phyloP scores from a whole-genome alignment of 164 flowering plant species.

The Amborella trichopoda region DNA sequence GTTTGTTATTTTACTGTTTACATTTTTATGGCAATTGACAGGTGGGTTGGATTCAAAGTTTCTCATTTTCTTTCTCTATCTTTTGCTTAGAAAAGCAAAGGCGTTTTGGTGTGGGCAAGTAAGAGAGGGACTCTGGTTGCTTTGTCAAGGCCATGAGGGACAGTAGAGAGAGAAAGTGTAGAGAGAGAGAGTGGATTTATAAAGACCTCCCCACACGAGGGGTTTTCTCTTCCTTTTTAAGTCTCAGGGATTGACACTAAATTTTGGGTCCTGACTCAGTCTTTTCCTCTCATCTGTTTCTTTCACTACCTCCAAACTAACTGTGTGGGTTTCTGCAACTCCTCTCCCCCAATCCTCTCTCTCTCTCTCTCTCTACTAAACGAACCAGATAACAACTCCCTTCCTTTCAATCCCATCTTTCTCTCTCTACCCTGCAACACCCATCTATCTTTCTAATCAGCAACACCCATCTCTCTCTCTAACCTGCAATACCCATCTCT shows the following conservation, averaged over 20 bases:
- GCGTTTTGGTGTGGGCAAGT: slow-evolving; percentile 5
- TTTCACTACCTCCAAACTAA: too few species aligned
- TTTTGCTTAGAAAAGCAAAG: slow-evolving; percentile 12
- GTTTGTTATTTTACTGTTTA: background rate
- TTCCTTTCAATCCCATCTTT: background rate
- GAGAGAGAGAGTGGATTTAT: slow-evolving; percentile 5
- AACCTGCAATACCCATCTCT: too few species aligned
- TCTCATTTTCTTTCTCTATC: background rate
- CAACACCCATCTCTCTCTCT: too few species aligned
- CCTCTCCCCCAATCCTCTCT: slow-evolving; percentile 1
- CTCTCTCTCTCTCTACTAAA: background rate
- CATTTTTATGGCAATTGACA: too few species aligned
- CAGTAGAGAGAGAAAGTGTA: slow-evolving; percentile 11
- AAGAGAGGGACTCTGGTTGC: slow-evolving; percentile 27
- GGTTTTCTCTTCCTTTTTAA: slow-evolving; percentile 20
- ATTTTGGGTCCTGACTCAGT: too few species aligned
- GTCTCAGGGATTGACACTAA: too few species aligned
- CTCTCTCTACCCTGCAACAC: too few species aligned
- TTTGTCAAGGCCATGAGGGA: slow-evolving; percentile 19
- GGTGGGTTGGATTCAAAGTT: too few species aligned
- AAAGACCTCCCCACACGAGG: slow-evolving; percentile 47
- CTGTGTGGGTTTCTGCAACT: slow-evolving; percentile 13
- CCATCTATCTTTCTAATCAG: too few species aligned
- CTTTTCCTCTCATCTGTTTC: too few species aligned
- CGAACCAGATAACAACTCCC: background rate